Evolutionary conservation across 176 grass and related monocot genomes (phyloP).

Genomic region (sorghum (Sorghum bicolor)): Sorghum_bicolor_NCBIv3 NC_012870.2:30380001-30380500

Average conservation of each 20-base stretch:
- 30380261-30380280: background rate
- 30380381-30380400: background rate
- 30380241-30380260: background rate
- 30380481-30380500: conserved; percentile 90
- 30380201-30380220: background rate
- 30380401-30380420: background rate
- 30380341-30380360: background rate
- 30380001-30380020: background rate
- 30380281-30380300: background rate
- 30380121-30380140: background rate
- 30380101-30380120: background rate
- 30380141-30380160: background rate
- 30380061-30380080: background rate
- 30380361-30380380: background rate
- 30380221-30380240: background rate
- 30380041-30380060: background rate
- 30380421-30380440: background rate
- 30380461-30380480: conserved; percentile 1
- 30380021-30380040: background rate
- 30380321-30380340: background rate
- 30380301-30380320: background rate
- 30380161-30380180: background rate
- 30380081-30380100: background rate
- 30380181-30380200: background rate
- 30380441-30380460: conserved; percentile 11